Evolutionary conservation across 768 basidiomycete genomes (phyloP).

Genomic region (Hemileccinum rubropunctum): DNA sequence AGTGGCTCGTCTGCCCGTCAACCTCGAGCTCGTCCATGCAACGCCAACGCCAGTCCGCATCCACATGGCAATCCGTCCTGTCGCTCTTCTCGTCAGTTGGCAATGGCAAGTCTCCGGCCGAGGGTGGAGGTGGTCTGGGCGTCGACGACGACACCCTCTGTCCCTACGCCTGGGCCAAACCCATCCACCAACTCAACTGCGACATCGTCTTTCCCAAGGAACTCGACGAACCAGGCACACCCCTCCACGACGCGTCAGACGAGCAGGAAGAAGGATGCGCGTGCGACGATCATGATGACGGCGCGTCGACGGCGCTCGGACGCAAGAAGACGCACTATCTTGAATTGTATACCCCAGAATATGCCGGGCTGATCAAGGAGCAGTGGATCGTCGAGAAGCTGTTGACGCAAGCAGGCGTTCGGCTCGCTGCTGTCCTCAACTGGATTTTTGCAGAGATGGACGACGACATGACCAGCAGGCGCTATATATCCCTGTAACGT

Average conservation of each 20-base stretch:
- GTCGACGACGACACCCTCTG: slow-evolving; percentile 62
- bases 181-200: slow-evolving; percentile 79
- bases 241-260: neutral
- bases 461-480: neutral
- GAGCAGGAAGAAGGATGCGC: neutral
- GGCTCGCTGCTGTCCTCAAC: slow-evolving; percentile 83
- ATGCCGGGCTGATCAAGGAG: slow-evolving; percentile 65
- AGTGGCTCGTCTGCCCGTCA: slow-evolving; percentile 70
- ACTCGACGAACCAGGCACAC: slow-evolving; percentile 40
- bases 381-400: slow-evolving; percentile 77
- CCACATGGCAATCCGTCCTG: slow-evolving; percentile 27
- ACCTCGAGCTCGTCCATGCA: neutral
- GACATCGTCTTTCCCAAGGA: slow-evolving; percentile 75
- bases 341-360: slow-evolving; percentile 81
- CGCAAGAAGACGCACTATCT: slow-evolving; percentile 39
- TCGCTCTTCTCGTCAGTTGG: slow-evolving; percentile 4
- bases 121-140: slow-evolving; percentile 16
- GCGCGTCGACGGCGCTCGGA: neutral
- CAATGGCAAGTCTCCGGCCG: neutral
- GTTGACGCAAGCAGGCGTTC: slow-evolving; percentile 77
- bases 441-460: slow-evolving; percentile 48
- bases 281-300: neutral
- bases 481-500: slow-evolving; percentile 5
- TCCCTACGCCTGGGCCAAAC: slow-evolving; percentile 75
- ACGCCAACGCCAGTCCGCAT: slow-evolving; percentile 6